These are phyloP conservation scores for Suillus spraguei DNA, from an alignment of 768 basidiomycete species.

Conservation along the genomic window DNA sequence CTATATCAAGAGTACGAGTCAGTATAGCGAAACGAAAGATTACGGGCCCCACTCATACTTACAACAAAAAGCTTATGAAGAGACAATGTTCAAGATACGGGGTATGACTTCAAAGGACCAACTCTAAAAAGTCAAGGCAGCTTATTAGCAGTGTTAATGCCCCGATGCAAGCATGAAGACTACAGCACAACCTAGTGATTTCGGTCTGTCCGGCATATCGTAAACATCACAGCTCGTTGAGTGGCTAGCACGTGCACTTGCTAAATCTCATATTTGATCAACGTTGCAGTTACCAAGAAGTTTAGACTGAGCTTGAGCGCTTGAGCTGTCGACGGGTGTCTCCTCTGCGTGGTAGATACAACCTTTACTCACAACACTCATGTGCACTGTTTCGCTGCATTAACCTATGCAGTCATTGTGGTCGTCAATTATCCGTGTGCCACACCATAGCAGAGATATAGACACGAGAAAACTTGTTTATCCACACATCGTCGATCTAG, in stretches of 20 bases:
- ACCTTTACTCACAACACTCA: neutral
- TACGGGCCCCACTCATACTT: too few relatives aligned
- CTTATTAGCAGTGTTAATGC: too few relatives aligned
- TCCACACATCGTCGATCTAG: neutral
- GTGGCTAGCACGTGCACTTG: neutral
- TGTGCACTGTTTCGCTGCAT: constrained; percentile 14
- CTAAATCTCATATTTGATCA: neutral
- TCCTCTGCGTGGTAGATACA: neutral
- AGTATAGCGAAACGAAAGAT: too few relatives aligned
- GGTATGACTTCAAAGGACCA: too few relatives aligned
- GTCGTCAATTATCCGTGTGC: neutral
- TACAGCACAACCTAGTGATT: neutral
- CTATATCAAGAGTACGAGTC: too few relatives aligned
- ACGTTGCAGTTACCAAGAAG: too few relatives aligned
- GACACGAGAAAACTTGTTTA: neutral
- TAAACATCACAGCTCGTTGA: neutral
- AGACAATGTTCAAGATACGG: too few relatives aligned
- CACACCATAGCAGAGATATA: neutral
- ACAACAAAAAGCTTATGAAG: too few relatives aligned
- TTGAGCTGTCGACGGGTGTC: neutral
- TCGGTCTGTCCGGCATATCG: neutral
- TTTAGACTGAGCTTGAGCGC: neutral
- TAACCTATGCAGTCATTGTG: too few relatives aligned
- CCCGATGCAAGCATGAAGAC: neutral
- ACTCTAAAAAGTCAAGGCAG: neutral